A percentile compares a stretch with the other conserved stretches of the same genome.
phyloP scores from a whole-genome alignment of 2,329 filamentous ascomycete genomes.

The Alternaria tenuissima region DNA sequence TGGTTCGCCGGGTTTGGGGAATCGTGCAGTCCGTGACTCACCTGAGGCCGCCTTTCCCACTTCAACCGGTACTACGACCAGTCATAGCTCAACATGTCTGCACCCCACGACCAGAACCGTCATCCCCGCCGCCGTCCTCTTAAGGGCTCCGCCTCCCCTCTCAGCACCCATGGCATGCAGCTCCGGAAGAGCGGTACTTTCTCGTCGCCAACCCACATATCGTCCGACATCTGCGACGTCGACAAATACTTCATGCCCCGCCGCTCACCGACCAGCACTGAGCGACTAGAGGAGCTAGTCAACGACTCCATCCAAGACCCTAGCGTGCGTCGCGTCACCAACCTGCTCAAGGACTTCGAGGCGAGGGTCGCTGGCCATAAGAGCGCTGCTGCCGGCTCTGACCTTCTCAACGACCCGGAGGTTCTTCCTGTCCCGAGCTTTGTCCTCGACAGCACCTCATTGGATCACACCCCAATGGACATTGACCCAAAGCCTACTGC shows the following conservation, averaged over 20 bases:
- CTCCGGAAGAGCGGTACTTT: constrained; percentile 61
- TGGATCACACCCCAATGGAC: constrained; percentile 50
- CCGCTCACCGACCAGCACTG: constrained; percentile 59
- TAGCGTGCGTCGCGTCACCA: constrained; percentile 55
- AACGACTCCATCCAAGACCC: constrained; percentile 56
- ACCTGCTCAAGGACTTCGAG: constrained; percentile 57
- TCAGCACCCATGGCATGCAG: constrained; percentile 53
- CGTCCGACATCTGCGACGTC: constrained; percentile 51
- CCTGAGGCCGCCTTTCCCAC: constrained; percentile 41
- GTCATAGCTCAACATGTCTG: constrained; percentile 50
- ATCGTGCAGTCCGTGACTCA: constrained; percentile 47
- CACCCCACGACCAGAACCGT: constrained; percentile 50
- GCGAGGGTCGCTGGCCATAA: constrained; percentile 52
- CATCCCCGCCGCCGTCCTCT: constrained; percentile 58
- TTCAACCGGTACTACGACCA: constrained; percentile 37
- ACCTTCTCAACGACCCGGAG: constrained; percentile 58
- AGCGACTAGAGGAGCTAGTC: constrained; percentile 59
- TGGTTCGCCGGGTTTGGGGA: constrained; percentile 36
- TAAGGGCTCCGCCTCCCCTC: constrained; percentile 47
- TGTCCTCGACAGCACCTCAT: constrained; percentile 49
- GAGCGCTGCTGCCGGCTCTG: constrained; percentile 40
- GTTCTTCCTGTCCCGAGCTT: constrained; percentile 59
- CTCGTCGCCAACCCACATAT: constrained; percentile 52
- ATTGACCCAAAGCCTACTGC: constrained; percentile 53
- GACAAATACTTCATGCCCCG: constrained; percentile 53